Percentiles rank a stretch among this genome's conserved stretches.
Conservation (phyloP, 2,329 filamentous ascomycete genomes). For the Zymoseptoria passerinii region DNA sequence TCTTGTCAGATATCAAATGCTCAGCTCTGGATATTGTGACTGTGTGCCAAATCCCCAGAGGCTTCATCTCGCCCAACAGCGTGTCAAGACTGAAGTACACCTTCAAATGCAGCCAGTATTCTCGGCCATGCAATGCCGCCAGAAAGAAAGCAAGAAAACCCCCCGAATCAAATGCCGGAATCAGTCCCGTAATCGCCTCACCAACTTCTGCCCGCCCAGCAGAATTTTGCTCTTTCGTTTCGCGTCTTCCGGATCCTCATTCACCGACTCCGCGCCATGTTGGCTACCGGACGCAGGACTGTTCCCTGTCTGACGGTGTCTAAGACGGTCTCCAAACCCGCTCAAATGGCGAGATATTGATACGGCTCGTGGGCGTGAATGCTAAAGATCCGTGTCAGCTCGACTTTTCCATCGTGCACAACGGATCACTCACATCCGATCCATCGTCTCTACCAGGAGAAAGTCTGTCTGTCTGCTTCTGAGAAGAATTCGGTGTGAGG, state of each 20-base stretch:
- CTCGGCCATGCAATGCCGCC: neutral
- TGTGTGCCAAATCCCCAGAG: neutral
- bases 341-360: constrained; percentile 24
- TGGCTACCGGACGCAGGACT: neutral
- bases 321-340: constrained; percentile 25
- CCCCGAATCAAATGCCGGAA: neutral
- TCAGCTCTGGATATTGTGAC: neutral
- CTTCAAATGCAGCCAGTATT: neutral
- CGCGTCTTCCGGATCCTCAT: constrained; percentile 28
- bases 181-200: constrained; percentile 30
- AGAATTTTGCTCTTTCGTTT: constrained; percentile 35
- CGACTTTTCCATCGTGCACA: neutral
- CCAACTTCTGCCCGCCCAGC: constrained; percentile 36
- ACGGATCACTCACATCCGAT: neutral
- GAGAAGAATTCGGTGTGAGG: neutral
- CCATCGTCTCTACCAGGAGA: neutral
- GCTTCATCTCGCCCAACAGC: neutral
- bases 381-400: neutral
- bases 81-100: neutral
- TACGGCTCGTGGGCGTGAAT: constrained; percentile 12
- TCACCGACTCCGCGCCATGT: constrained; percentile 1
- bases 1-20: neutral
- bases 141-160: neutral
- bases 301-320: constrained; percentile 11
- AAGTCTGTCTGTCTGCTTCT: neutral